Base-by-base conservation (phyloP, 2,329 filamentous ascomycete genomes). In the Cladophialophora exuberans region DNA sequence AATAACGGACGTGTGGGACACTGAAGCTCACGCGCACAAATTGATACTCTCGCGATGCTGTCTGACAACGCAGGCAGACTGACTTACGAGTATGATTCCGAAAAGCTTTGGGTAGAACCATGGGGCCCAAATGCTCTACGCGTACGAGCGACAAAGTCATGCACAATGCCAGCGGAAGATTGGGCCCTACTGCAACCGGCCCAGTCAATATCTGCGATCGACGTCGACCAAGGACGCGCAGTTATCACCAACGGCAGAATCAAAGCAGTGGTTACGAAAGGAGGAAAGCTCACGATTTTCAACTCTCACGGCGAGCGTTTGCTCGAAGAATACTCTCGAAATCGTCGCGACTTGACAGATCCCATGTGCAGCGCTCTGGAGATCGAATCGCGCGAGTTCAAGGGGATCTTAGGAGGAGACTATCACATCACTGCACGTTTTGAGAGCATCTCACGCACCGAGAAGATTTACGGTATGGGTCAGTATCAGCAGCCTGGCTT, bases 401-500 rank as follows among this genome's bases (percentile, higher is more conserved):
- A 75, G 44, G 76, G 80, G 0, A 76, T 78, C 2, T 67, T 74
- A 0, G 81, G 81, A 20, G 69, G 72, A 0, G 73, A 76, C 25
- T 85, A 81, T 63, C 77, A 82, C 45, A 70, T 86, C 6, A 85
- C 82, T 0, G 71, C 78, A 60, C 75, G 84, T 0, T 78, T 87
- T 51, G 84, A 87, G 65, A 79, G 78, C 1, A 64, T 80, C 48
- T 67, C 78, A 48, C 67, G 70, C 0, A 70, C 79, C 15, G 84
- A 87, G 65, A 81, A 79, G 64, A 80, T 87, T 11, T 87, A 77
- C 62, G 84, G 84, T 15, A 86, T 86, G 83, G 84, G 84, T 0
- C 84, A 87, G 67, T 87, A 87, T 57, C 84, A 87, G 62, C 83
- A 87, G 61, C 80, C 82, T 0, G 76, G 73, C 47, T 70, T 87